A percentile compares a stretch with the other conserved stretches of the same genome.
These are phyloP conservation scores for Apiotrichum montevideense DNA, from an alignment of 1,284 basidiomycete genomes.

Conservation along the genomic window DNA sequence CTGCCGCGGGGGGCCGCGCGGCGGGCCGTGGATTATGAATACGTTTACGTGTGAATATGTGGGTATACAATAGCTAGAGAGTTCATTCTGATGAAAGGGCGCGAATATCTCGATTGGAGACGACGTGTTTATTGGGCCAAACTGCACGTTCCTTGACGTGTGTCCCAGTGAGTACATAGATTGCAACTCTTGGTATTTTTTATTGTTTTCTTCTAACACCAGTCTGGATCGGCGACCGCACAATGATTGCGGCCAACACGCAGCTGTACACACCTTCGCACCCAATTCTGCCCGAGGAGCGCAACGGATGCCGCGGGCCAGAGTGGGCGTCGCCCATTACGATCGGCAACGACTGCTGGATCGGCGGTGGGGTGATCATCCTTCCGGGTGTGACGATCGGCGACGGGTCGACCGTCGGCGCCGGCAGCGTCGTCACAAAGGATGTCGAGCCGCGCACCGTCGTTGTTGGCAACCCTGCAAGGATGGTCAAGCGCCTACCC, in stretches of 20 bases:
- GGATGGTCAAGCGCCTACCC: slow-evolving; percentile 45
- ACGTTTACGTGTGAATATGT: slow-evolving; percentile 42
- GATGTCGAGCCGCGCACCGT: slow-evolving; percentile 46
- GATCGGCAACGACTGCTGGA: slow-evolving; percentile 48
- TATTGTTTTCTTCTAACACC: neutral
- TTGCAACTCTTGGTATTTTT: neutral
- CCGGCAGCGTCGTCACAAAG: slow-evolving; percentile 50
- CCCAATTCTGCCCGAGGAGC: slow-evolving; percentile 45
- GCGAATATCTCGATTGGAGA: slow-evolving; percentile 42
- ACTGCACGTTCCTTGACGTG: slow-evolving; percentile 41
- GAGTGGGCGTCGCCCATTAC: slow-evolving; percentile 45
- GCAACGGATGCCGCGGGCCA: slow-evolving; percentile 35
- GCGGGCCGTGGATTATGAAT: slow-evolving; percentile 10
- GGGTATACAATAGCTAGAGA: slow-evolving; percentile 5
- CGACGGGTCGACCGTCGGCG: slow-evolving; percentile 48
- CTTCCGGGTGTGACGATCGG: slow-evolving; percentile 51
- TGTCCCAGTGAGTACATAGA: slow-evolving; percentile 30
- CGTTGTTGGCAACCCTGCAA: slow-evolving; percentile 50
- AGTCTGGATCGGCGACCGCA: slow-evolving; percentile 44
- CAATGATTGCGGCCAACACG: slow-evolving; percentile 46
- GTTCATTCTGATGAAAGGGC: slow-evolving; percentile 23
- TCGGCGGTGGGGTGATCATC: slow-evolving; percentile 49
- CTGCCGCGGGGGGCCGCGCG: slow-evolving; percentile 6
- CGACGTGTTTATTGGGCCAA: slow-evolving; percentile 40
- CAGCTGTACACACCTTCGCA: slow-evolving; percentile 46